These are phyloP conservation scores for Barnettozyma wickerhamii DNA, from an alignment of 805 yeast genomes.

Conservation along the genomic window DNA sequence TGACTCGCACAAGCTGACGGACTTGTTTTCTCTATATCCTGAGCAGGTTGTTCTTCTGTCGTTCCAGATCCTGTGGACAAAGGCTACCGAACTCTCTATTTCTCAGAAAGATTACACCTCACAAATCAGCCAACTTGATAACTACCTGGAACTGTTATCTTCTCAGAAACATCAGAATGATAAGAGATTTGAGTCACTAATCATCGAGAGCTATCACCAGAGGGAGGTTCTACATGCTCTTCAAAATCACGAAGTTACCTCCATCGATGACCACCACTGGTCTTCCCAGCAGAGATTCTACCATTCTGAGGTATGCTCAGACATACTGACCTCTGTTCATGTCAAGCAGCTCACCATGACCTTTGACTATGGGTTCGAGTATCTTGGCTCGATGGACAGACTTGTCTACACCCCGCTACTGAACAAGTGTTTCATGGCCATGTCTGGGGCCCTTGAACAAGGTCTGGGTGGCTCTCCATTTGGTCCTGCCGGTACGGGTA, in stretches of 20 bases:
- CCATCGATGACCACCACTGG: slow-evolving; percentile 39
- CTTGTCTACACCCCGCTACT: slow-evolving; percentile 76
- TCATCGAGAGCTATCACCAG: slow-evolving; percentile 66
- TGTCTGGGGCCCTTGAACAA: slow-evolving; percentile 72
- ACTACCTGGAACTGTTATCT: not conserved
- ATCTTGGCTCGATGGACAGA: slow-evolving; percentile 67
- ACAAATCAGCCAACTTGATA: slow-evolving; percentile 22
- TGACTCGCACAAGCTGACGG: slow-evolving; percentile 13
- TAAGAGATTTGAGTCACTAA: slow-evolving; percentile 51
- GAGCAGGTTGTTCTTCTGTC: slow-evolving; percentile 54
- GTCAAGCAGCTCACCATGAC: slow-evolving; percentile 50
- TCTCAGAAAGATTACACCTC: too few relatives aligned
- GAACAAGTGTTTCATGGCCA: slow-evolving; percentile 55
- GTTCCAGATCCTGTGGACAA: slow-evolving; percentile 55
- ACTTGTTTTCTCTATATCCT: slow-evolving; percentile 41
- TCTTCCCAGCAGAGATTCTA: slow-evolving; percentile 46
- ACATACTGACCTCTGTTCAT: slow-evolving; percentile 31
- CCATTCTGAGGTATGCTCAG: slow-evolving; percentile 10
- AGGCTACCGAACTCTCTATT: slow-evolving; percentile 31
- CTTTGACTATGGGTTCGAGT: slow-evolving; percentile 74
- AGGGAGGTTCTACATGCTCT: slow-evolving; percentile 33
- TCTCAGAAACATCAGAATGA: slow-evolving; percentile 44
- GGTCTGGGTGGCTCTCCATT: slow-evolving; percentile 84
- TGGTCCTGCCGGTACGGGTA: slow-evolving; percentile 98
- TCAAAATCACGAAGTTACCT: slow-evolving; percentile 8